phyloP scores from a whole-genome alignment of 2,329 filamentous ascomycete species.

The Triangularia verruculosa region DNA sequence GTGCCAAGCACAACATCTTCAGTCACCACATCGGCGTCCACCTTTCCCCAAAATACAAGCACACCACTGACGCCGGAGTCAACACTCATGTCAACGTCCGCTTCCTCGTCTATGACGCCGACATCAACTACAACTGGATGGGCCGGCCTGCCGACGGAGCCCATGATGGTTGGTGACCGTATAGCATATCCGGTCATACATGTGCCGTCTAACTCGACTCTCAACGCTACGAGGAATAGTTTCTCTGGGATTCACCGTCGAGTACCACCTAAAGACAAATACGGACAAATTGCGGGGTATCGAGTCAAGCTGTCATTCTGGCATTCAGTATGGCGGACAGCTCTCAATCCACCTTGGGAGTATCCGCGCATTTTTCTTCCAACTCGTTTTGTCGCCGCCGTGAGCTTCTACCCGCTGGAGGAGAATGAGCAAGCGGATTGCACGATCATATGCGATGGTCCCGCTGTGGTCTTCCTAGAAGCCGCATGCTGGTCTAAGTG shows the following conservation, averaged over 20 bases:
- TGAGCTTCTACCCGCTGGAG: background rate
- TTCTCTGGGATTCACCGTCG: background rate
- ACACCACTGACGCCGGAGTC: background rate
- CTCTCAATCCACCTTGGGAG: background rate
- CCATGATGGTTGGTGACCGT: background rate
- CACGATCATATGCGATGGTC: conserved; percentile 12
- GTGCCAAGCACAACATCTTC: background rate
- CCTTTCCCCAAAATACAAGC: background rate
- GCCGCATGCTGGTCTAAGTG: conserved; percentile 20
- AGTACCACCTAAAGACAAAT: background rate
- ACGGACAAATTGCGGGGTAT: background rate
- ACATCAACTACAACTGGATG: background rate
- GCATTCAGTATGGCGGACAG: background rate
- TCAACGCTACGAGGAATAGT: background rate
- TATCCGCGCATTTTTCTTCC: background rate
- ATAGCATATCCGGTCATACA: background rate
- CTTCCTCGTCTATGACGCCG: background rate
- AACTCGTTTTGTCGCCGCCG: background rate
- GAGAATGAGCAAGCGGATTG: background rate
- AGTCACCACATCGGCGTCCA: background rate
- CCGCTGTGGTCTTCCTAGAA: conserved; percentile 4
- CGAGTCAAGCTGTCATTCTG: background rate
- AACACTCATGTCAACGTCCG: background rate
- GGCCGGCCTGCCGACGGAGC: background rate
- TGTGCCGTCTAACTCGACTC: background rate